Evolutionary conservation across 1,139 yeast genomes (phyloP), one percentile per base, ranked within the genome.

Genomic region (Hemisphaericaspora lyxosophila): DNA sequence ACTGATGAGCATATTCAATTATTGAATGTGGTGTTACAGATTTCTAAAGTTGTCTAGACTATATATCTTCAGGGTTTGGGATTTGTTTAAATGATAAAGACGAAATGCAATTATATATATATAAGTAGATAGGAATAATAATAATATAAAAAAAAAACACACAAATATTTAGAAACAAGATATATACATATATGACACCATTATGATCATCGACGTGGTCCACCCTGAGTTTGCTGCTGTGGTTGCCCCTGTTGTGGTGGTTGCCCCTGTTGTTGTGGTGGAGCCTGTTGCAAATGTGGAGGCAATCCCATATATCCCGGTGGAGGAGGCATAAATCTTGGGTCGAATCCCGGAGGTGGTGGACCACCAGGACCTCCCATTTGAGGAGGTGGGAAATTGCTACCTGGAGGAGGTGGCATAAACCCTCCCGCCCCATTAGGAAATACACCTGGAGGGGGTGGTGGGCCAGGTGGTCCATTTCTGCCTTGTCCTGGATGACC

Each of bases 1-100:
- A 80, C 96, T 4, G 95, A 89, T 55, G 99, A 94, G 57, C 90
- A 85, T 44, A 66, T 94, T 26, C 96, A 88, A 53, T 58, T 94
- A 25, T 70, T 92, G 48, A 85, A 87, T 51, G 69, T 89, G 48
- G 63, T 82, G 39, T 61, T 83, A 37, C 77, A 81, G 49, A 65
- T 87, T 3, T 68, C 86, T 2, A 64, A 65, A 39, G 55, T 64
- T 24, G 43, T 73, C 38, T 69, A 56, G 54, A n/a, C n/a, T n/a
- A n/a, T n/a, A n/a, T n/a, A n/a, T n/a, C n/a, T n/a, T n/a, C n/a
- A n/a, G n/a, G n/a, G n/a, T n/a, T n/a, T n/a, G n/a, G n/a, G n/a
- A n/a, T n/a, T n/a, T n/a, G n/a, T n/a, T n/a, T n/a, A n/a, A n/a
- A n/a, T n/a, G n/a, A n/a, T n/a, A n/a, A n/a, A n/a, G n/a, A n/a